A percentile compares a stretch with the other conserved stretches of the same genome.
Conservation (phyloP, 208 protist genomes). For the Leishmania tarentolae region DNA sequence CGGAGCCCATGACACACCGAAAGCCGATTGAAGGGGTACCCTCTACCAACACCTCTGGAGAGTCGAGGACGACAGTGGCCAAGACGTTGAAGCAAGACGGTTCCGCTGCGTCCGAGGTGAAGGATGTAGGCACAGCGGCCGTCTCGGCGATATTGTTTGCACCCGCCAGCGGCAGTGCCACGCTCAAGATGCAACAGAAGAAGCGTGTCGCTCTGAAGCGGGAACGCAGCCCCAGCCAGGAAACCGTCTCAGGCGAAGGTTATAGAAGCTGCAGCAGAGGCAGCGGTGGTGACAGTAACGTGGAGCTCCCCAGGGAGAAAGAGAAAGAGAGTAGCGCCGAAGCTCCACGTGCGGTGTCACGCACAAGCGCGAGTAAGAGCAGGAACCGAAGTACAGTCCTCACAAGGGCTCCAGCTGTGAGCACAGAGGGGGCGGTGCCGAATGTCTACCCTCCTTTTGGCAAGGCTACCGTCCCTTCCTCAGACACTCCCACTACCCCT, state of each 20-base stretch:
- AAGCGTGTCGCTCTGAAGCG: conserved; percentile 10
- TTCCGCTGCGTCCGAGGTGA: neutral
- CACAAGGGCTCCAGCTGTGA: neutral
- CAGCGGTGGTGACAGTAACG: conserved; percentile 1
- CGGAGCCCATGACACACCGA: neutral
- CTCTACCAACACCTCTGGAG: neutral
- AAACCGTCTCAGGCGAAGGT: neutral
- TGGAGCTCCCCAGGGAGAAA: neutral
- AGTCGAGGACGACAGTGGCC: conserved; percentile 3
- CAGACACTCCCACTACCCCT: neutral
- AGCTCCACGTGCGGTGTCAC: neutral
- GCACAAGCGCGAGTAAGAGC: neutral
- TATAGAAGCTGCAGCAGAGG: conserved; percentile 3
- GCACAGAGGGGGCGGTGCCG: neutral
- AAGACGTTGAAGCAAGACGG: neutral
- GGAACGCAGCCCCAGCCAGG: conserved; percentile 6
- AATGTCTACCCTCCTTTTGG: neutral
- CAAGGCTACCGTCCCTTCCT: neutral
- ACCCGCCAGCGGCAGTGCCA: neutral
- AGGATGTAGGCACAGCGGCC: neutral
- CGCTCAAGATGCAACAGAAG: neutral
- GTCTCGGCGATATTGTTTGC: neutral
- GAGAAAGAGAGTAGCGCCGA: neutral
- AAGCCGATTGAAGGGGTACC: neutral
- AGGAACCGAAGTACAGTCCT: neutral